phyloP scores from a whole-genome alignment of 1,284 basidiomycete species.

The Boletus mariae region DNA sequence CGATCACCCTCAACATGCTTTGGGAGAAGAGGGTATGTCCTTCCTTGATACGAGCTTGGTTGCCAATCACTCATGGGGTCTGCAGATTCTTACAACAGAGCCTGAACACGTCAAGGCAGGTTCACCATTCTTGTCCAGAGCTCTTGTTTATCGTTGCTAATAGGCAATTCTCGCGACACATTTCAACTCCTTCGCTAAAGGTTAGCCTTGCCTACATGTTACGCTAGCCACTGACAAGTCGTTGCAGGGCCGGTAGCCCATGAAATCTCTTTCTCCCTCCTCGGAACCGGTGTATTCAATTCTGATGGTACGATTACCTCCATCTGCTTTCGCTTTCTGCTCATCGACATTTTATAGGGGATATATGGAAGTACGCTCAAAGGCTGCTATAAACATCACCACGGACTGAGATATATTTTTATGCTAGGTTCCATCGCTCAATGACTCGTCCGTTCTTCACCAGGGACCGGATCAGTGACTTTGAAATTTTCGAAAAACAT shows the following conservation, averaged over 20 bases:
- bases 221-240: slow-evolving; percentile 2
- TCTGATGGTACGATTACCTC: slow-evolving; percentile 43
- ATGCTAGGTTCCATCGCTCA: slow-evolving; percentile 47
- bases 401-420: slow-evolving; percentile 6
- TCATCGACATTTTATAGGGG: slow-evolving; percentile 34
- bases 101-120: slow-evolving; percentile 41
- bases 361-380: slow-evolving; percentile 48
- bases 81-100: slow-evolving; percentile 31
- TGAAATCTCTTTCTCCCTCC: slow-evolving; percentile 34
- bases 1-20: slow-evolving; percentile 29
- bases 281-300: slow-evolving; percentile 59
- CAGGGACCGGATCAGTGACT: slow-evolving; percentile 50
- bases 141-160: background rate
- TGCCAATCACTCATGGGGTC: background rate
- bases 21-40: slow-evolving; percentile 32
- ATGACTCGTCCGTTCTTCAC: slow-evolving; percentile 58
- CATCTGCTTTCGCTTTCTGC: background rate
- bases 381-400: background rate
- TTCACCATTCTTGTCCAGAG: background rate
- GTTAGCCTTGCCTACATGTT: slow-evolving; percentile 15
- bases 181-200: slow-evolving; percentile 45
- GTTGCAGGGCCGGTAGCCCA: slow-evolving; percentile 18
- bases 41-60: background rate
- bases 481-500: slow-evolving; percentile 50
- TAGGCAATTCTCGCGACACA: slow-evolving; percentile 36